Percentiles rank a stretch among this genome's conserved stretches.
Conservation (phyloP, 257 asterid species). For the Nicotiana paniculata region DNA sequence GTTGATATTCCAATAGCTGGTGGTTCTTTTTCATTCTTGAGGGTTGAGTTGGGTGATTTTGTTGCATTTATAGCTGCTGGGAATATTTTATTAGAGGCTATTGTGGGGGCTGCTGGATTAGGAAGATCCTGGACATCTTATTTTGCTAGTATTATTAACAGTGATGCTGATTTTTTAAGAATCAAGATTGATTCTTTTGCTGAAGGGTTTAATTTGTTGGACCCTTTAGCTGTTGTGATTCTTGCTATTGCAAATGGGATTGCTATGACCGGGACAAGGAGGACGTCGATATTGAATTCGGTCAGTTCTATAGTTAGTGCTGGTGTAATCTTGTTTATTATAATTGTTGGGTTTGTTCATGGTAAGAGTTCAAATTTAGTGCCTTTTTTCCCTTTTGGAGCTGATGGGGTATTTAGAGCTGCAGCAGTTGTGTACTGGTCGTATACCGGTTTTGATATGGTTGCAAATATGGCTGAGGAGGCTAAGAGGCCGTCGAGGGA, state of each 20-base stretch:
- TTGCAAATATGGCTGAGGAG: slow-evolving; percentile 97
- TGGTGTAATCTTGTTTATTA: slow-evolving; percentile 56
- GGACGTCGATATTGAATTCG: slow-evolving; percentile 59
- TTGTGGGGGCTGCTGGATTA: slow-evolving; percentile 93
- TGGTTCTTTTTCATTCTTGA: slow-evolving; percentile 81
- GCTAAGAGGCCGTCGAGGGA: slow-evolving; percentile 80
- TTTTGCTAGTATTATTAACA: slow-evolving; percentile 52
- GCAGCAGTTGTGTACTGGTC: slow-evolving; percentile 96
- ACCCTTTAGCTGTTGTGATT: slow-evolving; percentile 70
- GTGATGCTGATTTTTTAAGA: slow-evolving; percentile 55
- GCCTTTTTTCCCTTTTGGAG: slow-evolving; percentile 76
- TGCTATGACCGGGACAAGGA: slow-evolving; percentile 71
- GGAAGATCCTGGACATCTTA: slow-evolving; percentile 95
- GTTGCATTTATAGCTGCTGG: slow-evolving; percentile 89
- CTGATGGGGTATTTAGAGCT: slow-evolving; percentile 67
- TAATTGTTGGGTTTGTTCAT: slow-evolving; percentile 64
- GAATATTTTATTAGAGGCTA: slow-evolving; percentile 68
- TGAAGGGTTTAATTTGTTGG: slow-evolving; percentile 71
- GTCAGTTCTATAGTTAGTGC: slow-evolving; percentile 55
- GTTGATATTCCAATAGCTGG: slow-evolving; percentile 94
- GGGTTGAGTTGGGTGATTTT: slow-evolving; percentile 89
- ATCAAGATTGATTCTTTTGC: slow-evolving; percentile 53
- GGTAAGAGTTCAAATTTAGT: slow-evolving; percentile 49
- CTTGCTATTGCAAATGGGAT: slow-evolving; percentile 50
- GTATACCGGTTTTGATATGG: slow-evolving; percentile 90